Percentiles rank a stretch among this genome's conserved stretches.
Conservation (phyloP, 1,139 yeast species). For the Zhuliangozyma parablackwelliae region DNA sequence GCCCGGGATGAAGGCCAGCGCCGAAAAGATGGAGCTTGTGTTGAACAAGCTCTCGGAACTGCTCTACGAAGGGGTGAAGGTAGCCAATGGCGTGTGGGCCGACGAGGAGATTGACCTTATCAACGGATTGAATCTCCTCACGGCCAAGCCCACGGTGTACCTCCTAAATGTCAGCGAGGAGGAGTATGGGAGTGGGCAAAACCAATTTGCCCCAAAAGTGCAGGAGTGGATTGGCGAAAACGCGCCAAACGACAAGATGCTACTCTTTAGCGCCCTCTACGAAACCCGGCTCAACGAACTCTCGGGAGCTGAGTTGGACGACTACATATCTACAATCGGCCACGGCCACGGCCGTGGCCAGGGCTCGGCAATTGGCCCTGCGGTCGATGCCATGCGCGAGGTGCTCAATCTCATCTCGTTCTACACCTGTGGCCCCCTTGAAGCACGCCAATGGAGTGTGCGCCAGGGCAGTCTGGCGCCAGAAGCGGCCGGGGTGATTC, state of each 20-base stretch:
- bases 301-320: constrained; percentile 17
- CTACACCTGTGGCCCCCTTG: constrained; percentile 88
- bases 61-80: constrained; percentile 57
- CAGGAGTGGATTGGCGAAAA: constrained; percentile 49
- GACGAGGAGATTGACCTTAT: constrained; percentile 52
- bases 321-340: constrained; percentile 9
- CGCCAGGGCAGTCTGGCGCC: constrained; percentile 77
- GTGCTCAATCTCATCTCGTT: constrained; percentile 73
- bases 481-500: constrained; percentile 92
- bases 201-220: constrained; percentile 43
- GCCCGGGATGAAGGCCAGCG: constrained; percentile 25
- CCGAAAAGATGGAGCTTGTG: constrained; percentile 42
- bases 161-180: constrained; percentile 54
- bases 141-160: constrained; percentile 68
- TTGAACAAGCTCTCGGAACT: constrained; percentile 47
- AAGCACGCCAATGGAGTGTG: constrained; percentile 91
- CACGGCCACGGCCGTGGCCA: constrained; percentile 10
- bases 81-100: constrained; percentile 39
- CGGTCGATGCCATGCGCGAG: constrained; percentile 60
- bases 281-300: constrained; percentile 41
- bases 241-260: constrained; percentile 52
- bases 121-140: constrained; percentile 56
- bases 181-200: constrained; percentile 45
- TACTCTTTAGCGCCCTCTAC: constrained; percentile 57
- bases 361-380: constrained; percentile 38